These are phyloP conservation scores for Coleophoma crateriformis DNA, from an alignment of 2,329 filamentous ascomycete species.

Conservation along the genomic window DNA sequence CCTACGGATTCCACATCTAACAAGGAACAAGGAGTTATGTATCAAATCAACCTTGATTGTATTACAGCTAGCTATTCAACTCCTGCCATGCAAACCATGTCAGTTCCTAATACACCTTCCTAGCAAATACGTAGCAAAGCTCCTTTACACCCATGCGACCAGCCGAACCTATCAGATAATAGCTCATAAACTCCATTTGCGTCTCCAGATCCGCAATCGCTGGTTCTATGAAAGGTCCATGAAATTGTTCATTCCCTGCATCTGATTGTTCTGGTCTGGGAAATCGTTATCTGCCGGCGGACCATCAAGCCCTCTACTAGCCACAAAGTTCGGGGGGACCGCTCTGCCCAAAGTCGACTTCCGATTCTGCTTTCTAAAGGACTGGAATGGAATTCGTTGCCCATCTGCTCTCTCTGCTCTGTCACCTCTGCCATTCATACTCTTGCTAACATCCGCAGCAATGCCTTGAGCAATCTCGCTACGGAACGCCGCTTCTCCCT, in stretches of 20 bases:
- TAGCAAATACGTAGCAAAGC: too few species aligned
- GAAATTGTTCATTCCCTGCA: background rate
- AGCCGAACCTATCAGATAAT: too few species aligned
- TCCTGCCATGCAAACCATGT: too few species aligned
- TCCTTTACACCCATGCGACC: too few species aligned
- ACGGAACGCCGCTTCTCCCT: slow-evolving; percentile 25
- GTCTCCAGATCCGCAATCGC: too few species aligned
- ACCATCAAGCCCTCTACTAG: slow-evolving; percentile 28
- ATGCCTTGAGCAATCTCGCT: slow-evolving; percentile 26
- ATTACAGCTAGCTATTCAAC: too few species aligned
- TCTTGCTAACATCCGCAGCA: slow-evolving; percentile 33
- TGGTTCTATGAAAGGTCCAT: background rate
- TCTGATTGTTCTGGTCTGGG: slow-evolving; percentile 10
- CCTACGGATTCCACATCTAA: too few species aligned
- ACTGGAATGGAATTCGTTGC: slow-evolving; percentile 16
- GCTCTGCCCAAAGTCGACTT: slow-evolving; percentile 26
- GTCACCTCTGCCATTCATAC: slow-evolving; percentile 41
- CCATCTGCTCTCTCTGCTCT: too few species aligned
- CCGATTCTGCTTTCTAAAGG: slow-evolving; percentile 24
- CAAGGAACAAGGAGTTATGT: too few species aligned
- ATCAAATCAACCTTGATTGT: too few species aligned
- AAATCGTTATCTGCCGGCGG: slow-evolving; percentile 19
- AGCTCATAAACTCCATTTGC: too few species aligned
- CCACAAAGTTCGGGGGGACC: slow-evolving; percentile 26
- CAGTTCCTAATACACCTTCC: too few species aligned